phyloP scores from a whole-genome alignment of 495 filamentous ascomycete species.

The Hypoxylon rickii region DNA sequence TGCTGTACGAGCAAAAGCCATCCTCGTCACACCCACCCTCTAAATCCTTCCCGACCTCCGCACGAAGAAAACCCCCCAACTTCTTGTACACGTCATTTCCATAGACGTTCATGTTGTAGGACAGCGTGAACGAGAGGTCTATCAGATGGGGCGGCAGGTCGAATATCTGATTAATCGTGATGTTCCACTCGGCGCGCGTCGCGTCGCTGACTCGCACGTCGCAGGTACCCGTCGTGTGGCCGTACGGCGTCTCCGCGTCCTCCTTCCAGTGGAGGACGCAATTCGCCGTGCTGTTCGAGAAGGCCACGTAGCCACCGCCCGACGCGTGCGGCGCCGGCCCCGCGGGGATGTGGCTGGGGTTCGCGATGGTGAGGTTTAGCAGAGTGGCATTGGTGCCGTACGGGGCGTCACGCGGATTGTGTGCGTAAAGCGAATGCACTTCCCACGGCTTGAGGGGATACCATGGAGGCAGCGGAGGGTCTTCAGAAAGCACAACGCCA shows the following conservation, averaged over 20 bases:
- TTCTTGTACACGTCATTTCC: conserved; percentile 19
- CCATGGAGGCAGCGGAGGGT: conserved; percentile 28
- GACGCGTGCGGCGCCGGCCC: conserved; percentile 27
- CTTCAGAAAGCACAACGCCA: conserved; percentile 6
- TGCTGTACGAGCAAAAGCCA: conserved; percentile 12
- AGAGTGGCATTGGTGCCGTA: conserved; percentile 23
- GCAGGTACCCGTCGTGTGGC: conserved; percentile 15
- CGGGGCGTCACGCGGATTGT: conserved; percentile 16
- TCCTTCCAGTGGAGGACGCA: conserved; percentile 29
- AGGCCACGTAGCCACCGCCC: conserved; percentile 31
- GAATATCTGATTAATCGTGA: conserved; percentile 24
- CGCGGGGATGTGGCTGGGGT: conserved; percentile 14
- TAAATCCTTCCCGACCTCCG: conserved; percentile 11
- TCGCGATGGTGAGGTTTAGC: conserved; percentile 20
- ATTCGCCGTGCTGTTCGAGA: conserved; percentile 12
- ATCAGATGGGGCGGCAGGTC: conserved; percentile 13
- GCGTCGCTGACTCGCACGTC: not conserved
- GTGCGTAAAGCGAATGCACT: conserved; percentile 10
- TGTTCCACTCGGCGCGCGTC: conserved; percentile 15
- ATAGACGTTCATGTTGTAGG: conserved; percentile 16
- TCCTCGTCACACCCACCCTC: conserved; percentile 20
- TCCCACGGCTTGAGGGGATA: conserved; percentile 31
- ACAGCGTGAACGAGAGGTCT: conserved; percentile 21
- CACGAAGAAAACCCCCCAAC: not conserved
- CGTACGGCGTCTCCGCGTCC: conserved; percentile 19